These are phyloP conservation scores for Xerocomellus chrysenteron DNA, from an alignment of 768 basidiomycete genomes.

Conservation along the genomic window DNA sequence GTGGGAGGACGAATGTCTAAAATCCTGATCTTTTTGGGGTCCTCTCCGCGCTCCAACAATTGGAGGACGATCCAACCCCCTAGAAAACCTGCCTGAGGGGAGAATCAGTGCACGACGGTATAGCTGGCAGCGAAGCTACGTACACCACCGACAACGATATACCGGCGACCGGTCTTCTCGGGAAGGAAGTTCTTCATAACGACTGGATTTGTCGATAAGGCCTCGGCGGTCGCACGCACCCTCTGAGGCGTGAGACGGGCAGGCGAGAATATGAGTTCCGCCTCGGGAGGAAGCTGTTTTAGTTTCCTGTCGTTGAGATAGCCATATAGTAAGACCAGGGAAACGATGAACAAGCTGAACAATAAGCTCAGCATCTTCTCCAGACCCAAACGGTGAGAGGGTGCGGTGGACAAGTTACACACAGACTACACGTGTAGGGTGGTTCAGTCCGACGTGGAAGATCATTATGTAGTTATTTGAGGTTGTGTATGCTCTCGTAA, in stretches of 20 bases:
- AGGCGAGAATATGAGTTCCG: slow-evolving; percentile 46
- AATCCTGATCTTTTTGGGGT: slow-evolving; percentile 60
- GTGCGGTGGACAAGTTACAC: neutral
- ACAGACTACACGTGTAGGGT: neutral
- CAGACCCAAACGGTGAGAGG: neutral
- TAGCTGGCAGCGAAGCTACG: slow-evolving; percentile 22
- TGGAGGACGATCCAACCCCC: slow-evolving; percentile 78
- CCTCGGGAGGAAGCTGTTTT: slow-evolving; percentile 47
- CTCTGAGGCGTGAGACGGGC: slow-evolving; percentile 46
- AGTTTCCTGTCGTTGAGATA: slow-evolving; percentile 56
- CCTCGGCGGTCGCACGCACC: slow-evolving; percentile 39
- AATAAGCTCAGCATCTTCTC: slow-evolving; percentile 21
- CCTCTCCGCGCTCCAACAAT: slow-evolving; percentile 68
- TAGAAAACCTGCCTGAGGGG: slow-evolving; percentile 62
- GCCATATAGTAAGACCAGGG: slow-evolving; percentile 37
- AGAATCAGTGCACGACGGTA: neutral
- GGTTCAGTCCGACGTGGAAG: neutral
- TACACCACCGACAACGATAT: slow-evolving; percentile 77
- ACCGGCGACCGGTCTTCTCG: slow-evolving; percentile 68
- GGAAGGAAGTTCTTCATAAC: slow-evolving; percentile 50
- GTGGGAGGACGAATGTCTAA: slow-evolving; percentile 65
- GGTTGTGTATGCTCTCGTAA: too few relatives aligned
- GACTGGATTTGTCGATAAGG: slow-evolving; percentile 36
- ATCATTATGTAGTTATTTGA: too few relatives aligned
- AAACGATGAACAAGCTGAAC: slow-evolving; percentile 1